These are phyloP conservation scores for Fusarium drepaniforme DNA, from an alignment of 2,329 filamentous ascomycete genomes.

Conservation along the genomic window DNA sequence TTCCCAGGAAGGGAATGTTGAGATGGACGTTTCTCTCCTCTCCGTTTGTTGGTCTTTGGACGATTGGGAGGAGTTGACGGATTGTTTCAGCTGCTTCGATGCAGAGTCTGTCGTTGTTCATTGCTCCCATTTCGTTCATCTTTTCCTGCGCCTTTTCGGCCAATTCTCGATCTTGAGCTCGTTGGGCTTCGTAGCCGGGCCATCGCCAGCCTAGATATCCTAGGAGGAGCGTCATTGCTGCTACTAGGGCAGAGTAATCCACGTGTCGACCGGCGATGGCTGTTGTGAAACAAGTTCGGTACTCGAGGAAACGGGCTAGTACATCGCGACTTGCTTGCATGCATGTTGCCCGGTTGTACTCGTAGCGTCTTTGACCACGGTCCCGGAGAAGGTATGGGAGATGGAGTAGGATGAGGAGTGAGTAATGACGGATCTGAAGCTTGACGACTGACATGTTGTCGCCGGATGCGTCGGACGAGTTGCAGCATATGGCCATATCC, in stretches of 20 bases:
- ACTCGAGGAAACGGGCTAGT: constrained; percentile 61
- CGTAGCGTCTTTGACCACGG: constrained; percentile 59
- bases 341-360: constrained; percentile 57
- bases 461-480: constrained; percentile 28
- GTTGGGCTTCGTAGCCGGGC: constrained; percentile 39
- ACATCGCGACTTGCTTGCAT: constrained; percentile 64
- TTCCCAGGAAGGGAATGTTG: constrained; percentile 61
- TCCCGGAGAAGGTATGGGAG: constrained; percentile 66
- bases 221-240: constrained; percentile 63
- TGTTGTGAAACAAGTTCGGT: constrained; percentile 48
- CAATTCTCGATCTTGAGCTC: constrained; percentile 50
- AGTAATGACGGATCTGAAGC: constrained; percentile 64
- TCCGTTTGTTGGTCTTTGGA: constrained; percentile 45
- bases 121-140: constrained; percentile 53
- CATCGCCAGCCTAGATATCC: constrained; percentile 59
- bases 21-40: constrained; percentile 50
- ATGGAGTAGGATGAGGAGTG: constrained; percentile 64
- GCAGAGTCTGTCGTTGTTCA: constrained; percentile 56
- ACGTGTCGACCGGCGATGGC: constrained; percentile 54
- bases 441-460: constrained; percentile 51
- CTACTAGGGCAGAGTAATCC: constrained; percentile 65
- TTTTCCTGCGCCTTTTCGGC: constrained; percentile 51
- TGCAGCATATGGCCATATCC: constrained; percentile 38
- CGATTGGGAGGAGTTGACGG: constrained; percentile 56
- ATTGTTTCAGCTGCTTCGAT: constrained; percentile 58